Evolutionary conservation across 331 rosid species (phyloP), one percentile per base, ranked within the genome.

Genomic region (Malus hybrid): DNA sequence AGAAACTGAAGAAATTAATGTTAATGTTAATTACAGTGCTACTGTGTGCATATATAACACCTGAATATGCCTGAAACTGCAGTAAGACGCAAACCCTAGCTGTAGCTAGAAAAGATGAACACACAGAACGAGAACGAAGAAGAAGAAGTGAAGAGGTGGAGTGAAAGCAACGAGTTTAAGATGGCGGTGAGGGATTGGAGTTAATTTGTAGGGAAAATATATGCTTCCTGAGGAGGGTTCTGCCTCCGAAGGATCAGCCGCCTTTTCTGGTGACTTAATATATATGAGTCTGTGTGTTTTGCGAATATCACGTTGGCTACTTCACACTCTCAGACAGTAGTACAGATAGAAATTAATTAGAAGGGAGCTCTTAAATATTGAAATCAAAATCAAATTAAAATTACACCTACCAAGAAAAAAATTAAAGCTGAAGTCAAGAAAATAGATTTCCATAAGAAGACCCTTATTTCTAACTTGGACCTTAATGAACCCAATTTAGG

Each of bases 161-260:
- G 36, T 34, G 69, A 32, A 67, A 39, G 71, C 48, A 64, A 73
- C 50, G 15, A 55, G 31, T 57, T 19, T 3, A 46, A 60, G 59
- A 44, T 46, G 78, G 39, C 24, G 57, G 73, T 75, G 70, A 65
- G 65, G 32, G 36, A 27, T 5, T 73, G 82, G 66, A 76, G 82
- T 86, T 69, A 87, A 79, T 78, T 85, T 89, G 88, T 82, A 89
- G 88, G 54, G 83, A 90, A 62, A 62, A 90, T 90, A 88, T 86
- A 84, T 90, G 96, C 82, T 90, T 85, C 96, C 93, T 65, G 73
- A 31, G 56, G 73, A 84, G 98, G 96, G 88, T 81, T 87, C 84
- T 80, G 76, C 65, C 76, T 78, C 99, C 97, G 97, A 90, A 86
- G 96, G 91, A 76, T 92, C 76, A 89, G 97, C 97, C 97, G 87